These are phyloP conservation scores for Tothia fuscella DNA, from an alignment of 2,329 filamentous ascomycete genomes.

Conservation along the genomic window DNA sequence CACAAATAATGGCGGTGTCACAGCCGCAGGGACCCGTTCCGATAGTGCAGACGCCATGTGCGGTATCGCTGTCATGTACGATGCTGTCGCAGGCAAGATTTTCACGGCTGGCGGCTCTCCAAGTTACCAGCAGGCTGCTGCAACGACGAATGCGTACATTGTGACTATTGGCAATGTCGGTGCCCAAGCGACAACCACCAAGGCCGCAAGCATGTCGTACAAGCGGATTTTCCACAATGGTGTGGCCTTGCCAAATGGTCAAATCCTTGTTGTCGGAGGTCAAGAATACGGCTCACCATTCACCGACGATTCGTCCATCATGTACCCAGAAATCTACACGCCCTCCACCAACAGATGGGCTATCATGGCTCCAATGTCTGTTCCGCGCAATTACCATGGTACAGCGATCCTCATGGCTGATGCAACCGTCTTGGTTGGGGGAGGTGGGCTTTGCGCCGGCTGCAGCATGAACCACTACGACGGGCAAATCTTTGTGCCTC, in stretches of 20 bases:
- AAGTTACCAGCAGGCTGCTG: constrained; percentile 32
- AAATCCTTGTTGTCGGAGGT: constrained; percentile 24
- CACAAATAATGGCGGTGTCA: constrained; percentile 28
- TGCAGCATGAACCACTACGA: constrained; percentile 39
- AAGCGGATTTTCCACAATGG: constrained; percentile 19
- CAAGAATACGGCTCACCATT: constrained; percentile 15
- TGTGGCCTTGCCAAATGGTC: constrained; percentile 23
- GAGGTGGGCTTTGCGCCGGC: constrained; percentile 41
- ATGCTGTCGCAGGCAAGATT: constrained; percentile 43
- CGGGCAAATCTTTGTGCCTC: constrained; percentile 43
- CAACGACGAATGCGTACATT: constrained; percentile 35
- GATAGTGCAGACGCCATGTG: constrained; percentile 41
- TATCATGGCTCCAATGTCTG: constrained; percentile 16
- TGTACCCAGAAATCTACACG: constrained; percentile 15
- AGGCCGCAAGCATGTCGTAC: constrained; percentile 18
- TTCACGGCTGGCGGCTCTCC: constrained; percentile 39
- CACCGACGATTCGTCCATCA: constrained; percentile 13
- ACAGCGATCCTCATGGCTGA: constrained; percentile 39
- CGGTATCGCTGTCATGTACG: constrained; percentile 46
- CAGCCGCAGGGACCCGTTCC: constrained; percentile 32
- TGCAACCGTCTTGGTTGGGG: constrained; percentile 38
- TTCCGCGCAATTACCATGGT: constrained; percentile 40
- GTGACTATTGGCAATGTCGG: constrained; percentile 34
- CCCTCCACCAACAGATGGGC: constrained; percentile 14
- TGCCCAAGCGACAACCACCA: constrained; percentile 15